These are phyloP conservation scores for Populus hybrid DNA, from an alignment of 441 rosid species.

Conservation along the genomic window DNA sequence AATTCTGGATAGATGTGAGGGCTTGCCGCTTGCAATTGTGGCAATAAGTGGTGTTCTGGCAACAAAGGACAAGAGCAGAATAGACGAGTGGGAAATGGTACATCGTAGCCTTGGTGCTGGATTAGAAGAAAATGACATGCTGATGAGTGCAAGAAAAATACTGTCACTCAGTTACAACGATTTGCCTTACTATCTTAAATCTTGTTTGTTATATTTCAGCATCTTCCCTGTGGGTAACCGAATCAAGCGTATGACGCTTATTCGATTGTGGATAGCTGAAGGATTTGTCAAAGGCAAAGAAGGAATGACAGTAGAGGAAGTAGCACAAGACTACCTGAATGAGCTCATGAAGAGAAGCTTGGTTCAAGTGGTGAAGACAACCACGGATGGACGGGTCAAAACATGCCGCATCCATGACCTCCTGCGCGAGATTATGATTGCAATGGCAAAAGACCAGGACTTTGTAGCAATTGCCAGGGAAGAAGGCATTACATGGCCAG, in stretches of 20 bases:
- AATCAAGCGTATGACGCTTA: conserved; percentile 16
- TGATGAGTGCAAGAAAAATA: too few species aligned
- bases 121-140: too few species aligned
- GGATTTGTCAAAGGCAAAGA: conserved; percentile 27
- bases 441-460: conserved; percentile 22
- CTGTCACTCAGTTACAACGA: too few species aligned
- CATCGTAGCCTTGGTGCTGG: too few species aligned
- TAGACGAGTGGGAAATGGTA: too few species aligned
- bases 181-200: too few species aligned
- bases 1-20: too few species aligned
- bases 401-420: conserved; percentile 26
- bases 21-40: too few species aligned
- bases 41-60: too few species aligned
- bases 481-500: conserved; percentile 25
- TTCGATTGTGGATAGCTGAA: conserved; percentile 32
- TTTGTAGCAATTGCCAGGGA: conserved; percentile 34
- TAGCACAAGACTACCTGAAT: conserved; percentile 26
- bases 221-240: conserved; percentile 24
- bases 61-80: too few species aligned
- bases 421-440: conserved; percentile 17
- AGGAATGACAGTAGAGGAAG: conserved; percentile 26
- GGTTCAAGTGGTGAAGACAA: conserved; percentile 18
- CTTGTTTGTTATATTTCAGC: too few species aligned
- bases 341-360: conserved; percentile 27
- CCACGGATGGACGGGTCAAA: conserved; percentile 21